Conservation (phyloP, 192 early-diverging fungal species). For the Spinellus fusiger region DNA sequence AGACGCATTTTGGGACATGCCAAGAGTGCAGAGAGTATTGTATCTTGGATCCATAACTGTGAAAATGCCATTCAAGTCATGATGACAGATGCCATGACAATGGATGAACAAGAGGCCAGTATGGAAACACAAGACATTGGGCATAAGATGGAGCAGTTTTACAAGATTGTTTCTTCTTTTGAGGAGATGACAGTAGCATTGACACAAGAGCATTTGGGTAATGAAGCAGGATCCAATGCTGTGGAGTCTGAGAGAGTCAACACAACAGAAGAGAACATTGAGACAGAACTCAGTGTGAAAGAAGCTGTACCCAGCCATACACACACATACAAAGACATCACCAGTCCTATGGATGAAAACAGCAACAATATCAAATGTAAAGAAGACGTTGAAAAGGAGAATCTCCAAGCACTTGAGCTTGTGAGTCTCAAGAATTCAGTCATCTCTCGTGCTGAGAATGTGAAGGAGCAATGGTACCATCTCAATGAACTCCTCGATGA, state of each 20-base stretch:
- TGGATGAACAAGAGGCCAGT: conserved; percentile 10
- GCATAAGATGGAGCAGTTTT: conserved; percentile 11
- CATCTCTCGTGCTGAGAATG: background rate
- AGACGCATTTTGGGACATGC: conserved; percentile 11
- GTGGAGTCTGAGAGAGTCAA: background rate
- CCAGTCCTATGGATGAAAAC: too few relatives aligned
- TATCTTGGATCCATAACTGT: conserved; percentile 13
- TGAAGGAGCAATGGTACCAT: conserved; percentile 14
- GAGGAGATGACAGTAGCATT: conserved; percentile 1
- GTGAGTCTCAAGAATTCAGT: background rate
- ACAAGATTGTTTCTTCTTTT: conserved; percentile 4
- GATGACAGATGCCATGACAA: background rate
- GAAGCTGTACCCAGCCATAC: too few relatives aligned
- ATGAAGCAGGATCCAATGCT: background rate
- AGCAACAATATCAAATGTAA: background rate
- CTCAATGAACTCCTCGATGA: conserved; percentile 21
- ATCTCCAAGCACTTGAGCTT: background rate
- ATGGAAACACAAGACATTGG: background rate
- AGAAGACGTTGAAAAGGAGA: background rate
- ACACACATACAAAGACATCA: too few relatives aligned
- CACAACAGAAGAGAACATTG: too few relatives aligned
- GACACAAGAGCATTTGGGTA: background rate
- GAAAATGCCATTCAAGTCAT: background rate
- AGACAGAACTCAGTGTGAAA: too few relatives aligned
- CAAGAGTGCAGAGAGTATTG: conserved; percentile 16